Percentiles rank a stretch among this genome's conserved stretches.
These are phyloP conservation scores for Ceratobasidium sp. DNA, from an alignment of 1,284 basidiomycete genomes.

Conservation along the genomic window DNA sequence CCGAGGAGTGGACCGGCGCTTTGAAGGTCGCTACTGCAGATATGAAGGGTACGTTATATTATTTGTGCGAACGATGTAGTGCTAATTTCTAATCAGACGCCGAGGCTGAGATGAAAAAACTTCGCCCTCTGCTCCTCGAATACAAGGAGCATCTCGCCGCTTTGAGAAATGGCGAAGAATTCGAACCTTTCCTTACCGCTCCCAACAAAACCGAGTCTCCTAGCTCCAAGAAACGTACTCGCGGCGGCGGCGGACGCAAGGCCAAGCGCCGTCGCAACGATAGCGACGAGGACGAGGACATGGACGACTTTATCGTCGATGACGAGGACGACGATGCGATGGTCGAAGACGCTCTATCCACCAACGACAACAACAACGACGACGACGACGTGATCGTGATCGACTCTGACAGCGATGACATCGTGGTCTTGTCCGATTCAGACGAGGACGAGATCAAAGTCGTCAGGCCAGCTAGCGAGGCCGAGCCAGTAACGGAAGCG, in stretches of 20 bases:
- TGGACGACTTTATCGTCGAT: constrained; percentile 53
- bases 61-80: not conserved
- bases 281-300: constrained; percentile 62
- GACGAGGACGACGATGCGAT: constrained; percentile 53
- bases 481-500: constrained; percentile 61
- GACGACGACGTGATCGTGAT: constrained; percentile 21
- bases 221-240: constrained; percentile 67
- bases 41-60: constrained; percentile 6
- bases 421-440: constrained; percentile 49
- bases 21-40: not conserved
- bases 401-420: constrained; percentile 53
- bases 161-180: constrained; percentile 63
- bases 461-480: not conserved
- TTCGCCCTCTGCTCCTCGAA: constrained; percentile 61
- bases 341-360: constrained; percentile 11
- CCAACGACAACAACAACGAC: not conserved
- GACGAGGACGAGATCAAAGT: constrained; percentile 31
- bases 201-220: constrained; percentile 53
- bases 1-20: constrained; percentile 56
- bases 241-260: constrained; percentile 57
- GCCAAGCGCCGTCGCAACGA: constrained; percentile 68
- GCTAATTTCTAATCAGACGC: constrained; percentile 13
- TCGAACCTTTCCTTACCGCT: constrained; percentile 60
- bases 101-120: constrained; percentile 56
- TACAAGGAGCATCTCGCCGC: constrained; percentile 65